phyloP scores from a whole-genome alignment of 352 stramenopile species.

The Globisporangium cederbergense region DNA sequence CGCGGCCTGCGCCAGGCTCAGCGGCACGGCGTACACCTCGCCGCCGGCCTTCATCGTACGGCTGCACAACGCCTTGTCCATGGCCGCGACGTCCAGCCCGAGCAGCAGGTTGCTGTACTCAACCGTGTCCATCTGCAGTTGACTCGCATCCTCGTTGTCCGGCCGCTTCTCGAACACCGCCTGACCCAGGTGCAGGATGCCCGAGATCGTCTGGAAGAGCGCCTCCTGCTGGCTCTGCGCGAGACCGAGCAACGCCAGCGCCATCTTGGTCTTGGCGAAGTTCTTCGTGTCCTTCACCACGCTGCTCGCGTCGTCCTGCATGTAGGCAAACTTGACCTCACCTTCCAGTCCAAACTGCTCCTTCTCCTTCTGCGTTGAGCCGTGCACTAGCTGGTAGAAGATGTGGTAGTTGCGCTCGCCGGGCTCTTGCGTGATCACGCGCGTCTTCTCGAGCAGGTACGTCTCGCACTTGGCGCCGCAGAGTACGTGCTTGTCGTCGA shows the following conservation, averaged over 20 bases:
- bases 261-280: conserved; percentile 62
- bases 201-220: conserved; percentile 65
- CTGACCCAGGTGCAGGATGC: conserved; percentile 82
- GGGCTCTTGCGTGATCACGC: conserved; percentile 88
- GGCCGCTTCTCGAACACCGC: conserved; percentile 40
- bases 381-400: conserved; percentile 91
- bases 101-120: conserved; percentile 44
- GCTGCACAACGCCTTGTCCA: conserved; percentile 55
- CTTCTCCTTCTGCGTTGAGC: conserved; percentile 37
- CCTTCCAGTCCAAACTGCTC: conserved; percentile 35
- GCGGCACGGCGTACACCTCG: conserved; percentile 61
- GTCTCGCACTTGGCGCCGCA: conserved; percentile 91
- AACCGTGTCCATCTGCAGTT: conserved; percentile 33
- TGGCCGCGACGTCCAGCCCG: conserved; percentile 40
- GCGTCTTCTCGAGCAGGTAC: conserved; percentile 96
- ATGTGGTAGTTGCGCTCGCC: conserved; percentile 96
- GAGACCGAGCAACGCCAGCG: conserved; percentile 61
- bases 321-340: conserved; percentile 38
- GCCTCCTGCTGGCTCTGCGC: conserved; percentile 41
- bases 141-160: conserved; percentile 59
- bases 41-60: conserved; percentile 70
- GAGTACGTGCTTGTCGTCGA: conserved; percentile 74
- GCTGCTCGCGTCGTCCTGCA: conserved; percentile 39
- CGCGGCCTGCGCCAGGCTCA: conserved; percentile 61
- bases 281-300: conserved; percentile 41